These are phyloP conservation scores for Hypoxylon sp. DNA, from an alignment of 2,329 filamentous ascomycete genomes.

Conservation along the genomic window DNA sequence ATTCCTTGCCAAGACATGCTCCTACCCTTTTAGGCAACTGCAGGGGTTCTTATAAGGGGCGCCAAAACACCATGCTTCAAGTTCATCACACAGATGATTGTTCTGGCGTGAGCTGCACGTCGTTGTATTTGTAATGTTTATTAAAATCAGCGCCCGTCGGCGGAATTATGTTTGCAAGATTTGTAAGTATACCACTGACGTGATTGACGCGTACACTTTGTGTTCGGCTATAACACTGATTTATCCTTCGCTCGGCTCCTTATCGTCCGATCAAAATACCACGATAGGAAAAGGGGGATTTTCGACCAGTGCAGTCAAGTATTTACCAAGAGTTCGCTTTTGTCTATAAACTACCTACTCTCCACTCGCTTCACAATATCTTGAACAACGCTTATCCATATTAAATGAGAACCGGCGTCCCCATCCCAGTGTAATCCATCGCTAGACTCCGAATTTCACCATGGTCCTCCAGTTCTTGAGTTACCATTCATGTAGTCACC, in stretches of 20 bases:
- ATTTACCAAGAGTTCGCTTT: slow-evolving; percentile 6
- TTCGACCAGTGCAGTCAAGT: neutral
- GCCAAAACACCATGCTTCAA: neutral
- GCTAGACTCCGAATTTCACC: neutral
- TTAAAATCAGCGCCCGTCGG: neutral
- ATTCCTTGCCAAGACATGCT: neutral
- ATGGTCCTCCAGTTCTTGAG: neutral
- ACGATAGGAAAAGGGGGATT: neutral
- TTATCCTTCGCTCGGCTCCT: neutral
- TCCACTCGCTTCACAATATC: neutral
- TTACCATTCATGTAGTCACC: neutral
- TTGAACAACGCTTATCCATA: neutral
- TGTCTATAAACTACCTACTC: neutral
- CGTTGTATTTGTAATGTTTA: neutral
- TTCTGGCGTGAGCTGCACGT: neutral
- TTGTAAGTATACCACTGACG: neutral
- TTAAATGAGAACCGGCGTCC: neutral
- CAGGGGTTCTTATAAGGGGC: neutral
- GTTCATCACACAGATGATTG: neutral
- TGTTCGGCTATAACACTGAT: neutral
- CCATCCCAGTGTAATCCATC: neutral
- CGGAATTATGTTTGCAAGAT: neutral
- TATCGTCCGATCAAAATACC: neutral
- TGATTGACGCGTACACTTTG: neutral
- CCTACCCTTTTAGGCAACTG: slow-evolving; percentile 1